Evolutionary conservation across 306 rosid species (phyloP), one percentile per base, ranked within the genome.

Genomic region (Pterocarpus santalinus): DNA sequence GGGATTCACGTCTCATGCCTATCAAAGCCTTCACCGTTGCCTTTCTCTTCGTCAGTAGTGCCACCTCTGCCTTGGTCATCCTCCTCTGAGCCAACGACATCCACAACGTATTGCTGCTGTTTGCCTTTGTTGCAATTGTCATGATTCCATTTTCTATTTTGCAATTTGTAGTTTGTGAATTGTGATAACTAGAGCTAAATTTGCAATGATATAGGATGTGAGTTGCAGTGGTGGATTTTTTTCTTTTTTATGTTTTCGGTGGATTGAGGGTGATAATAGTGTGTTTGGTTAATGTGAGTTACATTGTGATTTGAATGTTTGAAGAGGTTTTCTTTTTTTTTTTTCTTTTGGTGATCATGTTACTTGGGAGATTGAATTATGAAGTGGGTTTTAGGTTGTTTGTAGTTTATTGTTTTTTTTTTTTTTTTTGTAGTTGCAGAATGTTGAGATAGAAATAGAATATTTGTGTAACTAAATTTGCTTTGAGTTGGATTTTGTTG

Each of bases 401-500:
- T 69, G 28, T 22, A 22, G 28, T 22, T 22, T 22, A 22, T 1
- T 22, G 1, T 22, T 22, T 22, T 22, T 22, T 30, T 47, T 30
- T 47, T 14, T 28, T 51, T 68, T 68, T 17, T 28, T 2, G 73
- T 43, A 17, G 58, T 28, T 11, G 41, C 4, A 13, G 28, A 69
- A 49, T 16, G 34, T 47, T 71, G 12, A 56, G 77, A 51, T 53
- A 34, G 64, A 43, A 72, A n/a, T 5, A 72, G 15, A 16, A 35
- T 52, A 51, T 72, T 33, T 12, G 15, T 49, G 52, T 61, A 7
- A 33, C 46, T 51, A 33, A 71, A n/a, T 49, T 71, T 66, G 66
- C 56, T 65, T 2, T 65, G 38, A 36, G 17, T 49, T 39, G 64
- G n/a, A 38, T 12, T 66, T 65, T 16, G 16, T 60, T 65, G 82